These are phyloP conservation scores for Amanita muscaria DNA, from an alignment of 768 basidiomycete genomes.

Conservation along the genomic window DNA sequence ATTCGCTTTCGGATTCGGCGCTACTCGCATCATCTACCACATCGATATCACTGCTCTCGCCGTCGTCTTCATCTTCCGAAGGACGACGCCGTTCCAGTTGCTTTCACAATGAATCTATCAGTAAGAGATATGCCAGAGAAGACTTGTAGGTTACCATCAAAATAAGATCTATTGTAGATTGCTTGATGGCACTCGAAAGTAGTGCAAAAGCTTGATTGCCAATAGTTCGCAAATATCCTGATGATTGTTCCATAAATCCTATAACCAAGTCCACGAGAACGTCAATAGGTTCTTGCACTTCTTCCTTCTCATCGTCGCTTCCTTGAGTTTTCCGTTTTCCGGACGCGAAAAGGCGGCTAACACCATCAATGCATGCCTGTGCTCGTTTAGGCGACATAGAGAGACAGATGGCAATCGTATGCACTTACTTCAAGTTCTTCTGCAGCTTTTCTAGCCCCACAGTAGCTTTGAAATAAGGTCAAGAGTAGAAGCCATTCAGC, in stretches of 20 bases:
- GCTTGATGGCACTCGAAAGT: constrained; percentile 55
- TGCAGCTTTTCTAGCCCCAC: constrained; percentile 47
- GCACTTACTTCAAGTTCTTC: constrained; percentile 46
- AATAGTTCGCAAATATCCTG: constrained; percentile 69
- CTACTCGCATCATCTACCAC: constrained; percentile 26
- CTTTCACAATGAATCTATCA: constrained; percentile 28
- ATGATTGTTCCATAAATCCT: constrained; percentile 78
- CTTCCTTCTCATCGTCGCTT: constrained; percentile 27
- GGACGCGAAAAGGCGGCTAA: constrained; percentile 41
- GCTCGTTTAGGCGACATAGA: background rate
- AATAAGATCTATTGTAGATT: constrained; percentile 72
- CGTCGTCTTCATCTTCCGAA: constrained; percentile 36
- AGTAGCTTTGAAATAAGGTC: constrained; percentile 64
- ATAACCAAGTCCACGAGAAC: constrained; percentile 85
- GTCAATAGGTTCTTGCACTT: constrained; percentile 59
- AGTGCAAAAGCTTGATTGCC: constrained; percentile 76
- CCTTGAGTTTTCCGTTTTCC: constrained; percentile 34
- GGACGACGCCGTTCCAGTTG: constrained; percentile 77
- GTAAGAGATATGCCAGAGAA: background rate
- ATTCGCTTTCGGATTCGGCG: constrained; percentile 18
- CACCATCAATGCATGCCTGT: constrained; percentile 58
- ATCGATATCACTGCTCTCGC: constrained; percentile 27
- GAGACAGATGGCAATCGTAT: constrained; percentile 25
- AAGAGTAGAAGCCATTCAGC: constrained; percentile 64
- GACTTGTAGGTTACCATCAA: constrained; percentile 50